Base-by-base conservation (phyloP, 2,329 filamentous ascomycete species). In the Diplocarpon mali region DNA sequence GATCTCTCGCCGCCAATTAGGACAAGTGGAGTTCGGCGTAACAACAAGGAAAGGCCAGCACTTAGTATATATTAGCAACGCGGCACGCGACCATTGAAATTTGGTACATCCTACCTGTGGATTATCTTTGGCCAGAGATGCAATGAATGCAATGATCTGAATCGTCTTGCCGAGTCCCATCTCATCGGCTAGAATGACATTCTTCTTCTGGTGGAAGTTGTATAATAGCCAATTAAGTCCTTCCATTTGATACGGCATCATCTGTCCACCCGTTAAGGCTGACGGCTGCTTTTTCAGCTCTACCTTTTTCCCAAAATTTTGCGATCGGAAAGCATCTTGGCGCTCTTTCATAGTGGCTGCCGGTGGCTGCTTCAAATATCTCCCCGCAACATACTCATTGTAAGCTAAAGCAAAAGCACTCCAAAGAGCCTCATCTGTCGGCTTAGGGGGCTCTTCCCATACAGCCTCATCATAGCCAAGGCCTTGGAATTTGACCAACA, bases 81-180 rank as follows among this genome's bases (percentile, higher is more conserved):
- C 6, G 9, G n/a, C 20, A 24, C 20, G 20, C 20, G 20, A 3
- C 20, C 20, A 24, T 24, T 42, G 67, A 35, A 20, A 9, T 16
- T 3, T 46, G 34, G 36, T 43, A 15, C 42, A 30, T 24, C 41
- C 42, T 55, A 59, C 56, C 49, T 60, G 68, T 5, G 78, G 78
- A n/a, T 65, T 65, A 41, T 80, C 73, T 49, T 83, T 72, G 17
- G 83, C 72, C 31, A 96, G 66, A 0, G 82, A 80, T 1, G 85
- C 79, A 48, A 96, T 73, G 50, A 95, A 76, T 2, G 81, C 78
- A 48, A 96, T 84, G 42, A 95, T 80, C 61, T 98, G 92, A 28
- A 98, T 86, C 0, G 92, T 98, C 68, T 98, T 98, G 28, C 92
- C 92, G 2, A 98, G 75, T 34, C 92, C 92, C 92, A 98, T 98